A percentile compares a stretch with the other conserved stretches of the same genome.
Evolutionary conservation across 148 eudicot species (phyloP).

Genomic region (Diospyros kaki): DNA sequence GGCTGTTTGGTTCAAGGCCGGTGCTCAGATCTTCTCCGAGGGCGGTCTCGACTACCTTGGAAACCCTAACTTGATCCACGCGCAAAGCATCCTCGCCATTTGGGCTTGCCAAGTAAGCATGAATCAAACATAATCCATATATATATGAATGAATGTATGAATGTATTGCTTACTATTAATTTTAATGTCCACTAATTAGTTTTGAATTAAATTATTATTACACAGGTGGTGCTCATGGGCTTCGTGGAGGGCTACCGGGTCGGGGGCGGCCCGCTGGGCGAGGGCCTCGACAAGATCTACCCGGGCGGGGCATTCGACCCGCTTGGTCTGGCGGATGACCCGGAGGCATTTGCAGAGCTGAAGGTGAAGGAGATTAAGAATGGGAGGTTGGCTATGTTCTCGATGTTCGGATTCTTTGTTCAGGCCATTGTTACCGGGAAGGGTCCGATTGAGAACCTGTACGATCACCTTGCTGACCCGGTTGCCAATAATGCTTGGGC

Average conservation of each 20-base stretch:
- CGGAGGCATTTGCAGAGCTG: conserved; percentile 31
- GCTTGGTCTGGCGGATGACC: conserved; percentile 25
- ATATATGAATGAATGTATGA: no score
- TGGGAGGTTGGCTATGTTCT: conserved; percentile 28
- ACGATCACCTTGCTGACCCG: conserved; percentile 25
- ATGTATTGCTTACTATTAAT: no score
- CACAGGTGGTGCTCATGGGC: conserved; percentile 22
- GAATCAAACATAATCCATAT: no score
- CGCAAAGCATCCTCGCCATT: conserved; percentile 31
- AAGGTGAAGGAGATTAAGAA: conserved; percentile 34
- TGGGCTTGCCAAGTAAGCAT: conserved; percentile 21
- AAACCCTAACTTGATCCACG: conserved; percentile 27
- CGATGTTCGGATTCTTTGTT: conserved; percentile 31
- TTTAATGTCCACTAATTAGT: no score
- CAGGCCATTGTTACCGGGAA: conserved; percentile 32
- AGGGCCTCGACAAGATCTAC: conserved; percentile 26
- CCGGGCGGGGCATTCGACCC: conserved; percentile 25
- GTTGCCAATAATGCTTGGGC: conserved; percentile 37
- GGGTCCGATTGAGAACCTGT: conserved; percentile 32
- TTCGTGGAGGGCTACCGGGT: conserved; percentile 25
- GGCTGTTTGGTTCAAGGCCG: conserved; percentile 35
- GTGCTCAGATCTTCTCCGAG: conserved; percentile 30
- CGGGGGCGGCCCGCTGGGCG: conserved; percentile 23
- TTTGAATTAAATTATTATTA: no score
- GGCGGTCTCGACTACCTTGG: conserved; percentile 31